phyloP scores from a whole-genome alignment of 2,329 filamentous ascomycete species.

The Coniochaeta hoffmannii region DNA sequence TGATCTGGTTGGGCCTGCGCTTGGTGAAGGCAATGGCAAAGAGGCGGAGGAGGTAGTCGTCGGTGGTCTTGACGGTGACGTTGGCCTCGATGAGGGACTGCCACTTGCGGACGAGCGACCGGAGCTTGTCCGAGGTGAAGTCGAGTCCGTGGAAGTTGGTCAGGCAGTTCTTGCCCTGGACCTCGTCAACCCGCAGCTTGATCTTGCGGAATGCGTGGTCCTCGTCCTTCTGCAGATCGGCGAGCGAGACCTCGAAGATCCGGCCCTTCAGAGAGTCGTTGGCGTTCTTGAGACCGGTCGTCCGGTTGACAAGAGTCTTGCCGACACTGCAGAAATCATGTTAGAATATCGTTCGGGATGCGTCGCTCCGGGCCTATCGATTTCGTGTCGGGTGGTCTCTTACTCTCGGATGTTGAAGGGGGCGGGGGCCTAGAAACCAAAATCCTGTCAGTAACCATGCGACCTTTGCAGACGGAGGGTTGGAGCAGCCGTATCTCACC shows the following conservation, averaged over 20 bases:
- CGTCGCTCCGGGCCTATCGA: neutral
- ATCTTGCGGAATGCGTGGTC: slow-evolving; percentile 99
- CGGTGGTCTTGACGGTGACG: slow-evolving; percentile 98
- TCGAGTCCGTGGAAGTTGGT: slow-evolving; percentile 99
- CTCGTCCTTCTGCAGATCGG: slow-evolving; percentile 99
- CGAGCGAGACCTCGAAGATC: slow-evolving; percentile 97
- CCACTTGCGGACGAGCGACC: slow-evolving; percentile 99
- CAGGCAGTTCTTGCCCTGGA: slow-evolving; percentile 99
- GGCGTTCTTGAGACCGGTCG: slow-evolving; percentile 99
- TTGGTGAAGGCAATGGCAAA: slow-evolving; percentile 99
- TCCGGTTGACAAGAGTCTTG: slow-evolving; percentile 99
- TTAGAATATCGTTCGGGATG: slow-evolving; percentile 13
- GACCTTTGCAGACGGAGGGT: neutral
- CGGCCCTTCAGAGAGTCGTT: slow-evolving; percentile 98
- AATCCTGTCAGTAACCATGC: slow-evolving; percentile 14
- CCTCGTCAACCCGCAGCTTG: slow-evolving; percentile 96
- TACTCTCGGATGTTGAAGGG: slow-evolving; percentile 97
- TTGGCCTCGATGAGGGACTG: slow-evolving; percentile 99
- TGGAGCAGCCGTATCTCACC: slow-evolving; percentile 38
- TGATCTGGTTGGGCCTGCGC: slow-evolving; percentile 98
- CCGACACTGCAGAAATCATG: slow-evolving; percentile 66
- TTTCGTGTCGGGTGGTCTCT: slow-evolving; percentile 28
- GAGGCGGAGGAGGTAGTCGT: slow-evolving; percentile 98
- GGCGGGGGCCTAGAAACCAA: slow-evolving; percentile 64
- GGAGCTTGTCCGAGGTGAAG: slow-evolving; percentile 99